Evolutionary conservation across 768 basidiomycete species (phyloP), one percentile per base, ranked within the genome.

Genomic region (Ramaria sp.): DNA sequence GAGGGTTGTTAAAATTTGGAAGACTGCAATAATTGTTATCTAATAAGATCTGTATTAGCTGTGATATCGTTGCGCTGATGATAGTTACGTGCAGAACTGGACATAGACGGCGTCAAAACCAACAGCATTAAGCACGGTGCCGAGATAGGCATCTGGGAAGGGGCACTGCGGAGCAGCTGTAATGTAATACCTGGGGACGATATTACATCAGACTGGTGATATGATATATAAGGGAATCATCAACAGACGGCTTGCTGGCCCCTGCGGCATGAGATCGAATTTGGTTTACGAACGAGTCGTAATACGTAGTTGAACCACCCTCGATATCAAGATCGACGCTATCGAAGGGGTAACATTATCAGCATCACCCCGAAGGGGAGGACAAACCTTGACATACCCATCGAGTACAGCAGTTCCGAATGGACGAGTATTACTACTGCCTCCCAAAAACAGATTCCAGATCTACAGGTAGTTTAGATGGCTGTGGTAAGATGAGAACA

Each of bases 21-120:
- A 82, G 63, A 28, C 73, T 74, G 59, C 82, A 83, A 61, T 69
- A 78, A 63, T 82, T 83, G 65, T 82, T 82, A 57, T 76, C 73
- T 73, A 54, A 10, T 12, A 27, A 7, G 5, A 16, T 25, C 42
- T 32, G 34, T 20, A 10, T 16, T 8, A 24, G 25, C 24, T n/a
- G 22, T 15, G 5, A 47, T 47, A 25, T 51, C 10, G 55, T 24
- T 10, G 49, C 27, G 15, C 41, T 43, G 39, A 44, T 18, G 20
- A 38, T 43, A 25, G 37, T 27, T 27, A 51, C 58, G 22, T 44
- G 56, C 59, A 60, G 50, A 56, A 60, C 37, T 60, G 59, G 30
- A 58, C 50, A 41, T 60, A 60, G 24, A 60, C 55, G 18, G 49
- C 49, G 54, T 60, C 59, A 30, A 60, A 54, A n/a, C 27, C 24